A percentile compares a stretch with the other conserved stretches of the same genome.
Evolutionary conservation across 108 stramenopile species (phyloP).

Genomic region (Hondaea fermentalgiana): DNA sequence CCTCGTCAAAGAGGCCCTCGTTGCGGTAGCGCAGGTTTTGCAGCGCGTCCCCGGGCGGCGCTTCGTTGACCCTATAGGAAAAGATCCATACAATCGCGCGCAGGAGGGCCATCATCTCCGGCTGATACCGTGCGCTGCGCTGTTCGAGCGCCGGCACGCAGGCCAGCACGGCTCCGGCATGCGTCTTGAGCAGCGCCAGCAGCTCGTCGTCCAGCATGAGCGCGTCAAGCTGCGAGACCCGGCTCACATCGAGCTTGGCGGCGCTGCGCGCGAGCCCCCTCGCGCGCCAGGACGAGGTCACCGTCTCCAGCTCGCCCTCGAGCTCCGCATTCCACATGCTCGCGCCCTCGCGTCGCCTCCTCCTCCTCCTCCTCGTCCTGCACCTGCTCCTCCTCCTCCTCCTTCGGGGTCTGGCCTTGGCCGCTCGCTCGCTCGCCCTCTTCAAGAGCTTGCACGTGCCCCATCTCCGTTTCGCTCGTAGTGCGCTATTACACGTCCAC

Average conservation of each 20-base stretch:
- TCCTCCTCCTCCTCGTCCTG: too few species aligned
- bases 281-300: not conserved
- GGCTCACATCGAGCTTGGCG: not conserved
- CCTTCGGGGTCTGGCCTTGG: too few species aligned
- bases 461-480: too few species aligned
- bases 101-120: not conserved
- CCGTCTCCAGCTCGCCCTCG: not conserved
- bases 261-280: not conserved
- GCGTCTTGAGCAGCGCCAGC: not conserved
- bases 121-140: not conserved
- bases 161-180: not conserved
- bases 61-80: not conserved
- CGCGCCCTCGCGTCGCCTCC: too few species aligned
- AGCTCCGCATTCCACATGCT: not conserved
- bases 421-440: too few species aligned
- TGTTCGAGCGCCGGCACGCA: not conserved
- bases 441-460: too few species aligned
- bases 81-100: not conserved
- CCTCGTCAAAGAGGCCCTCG: not conserved
- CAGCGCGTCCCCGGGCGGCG: conserved; percentile 4
- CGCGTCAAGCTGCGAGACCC: conserved; percentile 15
- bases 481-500: too few species aligned
- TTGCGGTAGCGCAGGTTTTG: not conserved
- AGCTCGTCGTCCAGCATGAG: not conserved
- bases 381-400: too few species aligned